These are phyloP conservation scores for Ophiosphaerella herpotricha DNA, from an alignment of 2,329 filamentous ascomycete genomes.

Conservation along the genomic window DNA sequence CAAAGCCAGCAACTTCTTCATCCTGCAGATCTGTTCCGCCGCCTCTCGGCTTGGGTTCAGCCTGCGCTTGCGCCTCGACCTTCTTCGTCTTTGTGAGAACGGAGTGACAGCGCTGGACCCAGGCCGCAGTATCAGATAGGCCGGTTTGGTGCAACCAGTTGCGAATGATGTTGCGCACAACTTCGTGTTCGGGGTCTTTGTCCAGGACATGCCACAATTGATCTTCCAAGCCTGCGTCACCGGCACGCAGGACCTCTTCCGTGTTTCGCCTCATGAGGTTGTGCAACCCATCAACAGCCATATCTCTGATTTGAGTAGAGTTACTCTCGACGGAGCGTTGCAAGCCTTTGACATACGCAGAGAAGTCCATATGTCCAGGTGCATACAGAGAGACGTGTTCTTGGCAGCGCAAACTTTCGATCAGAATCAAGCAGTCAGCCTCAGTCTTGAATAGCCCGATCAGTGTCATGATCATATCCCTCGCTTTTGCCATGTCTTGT, in stretches of 20 bases:
- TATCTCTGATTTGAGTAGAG: slow-evolving; percentile 71
- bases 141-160: slow-evolving; percentile 95
- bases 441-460: slow-evolving; percentile 82
- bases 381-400: slow-evolving; percentile 94
- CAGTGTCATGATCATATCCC: slow-evolving; percentile 87
- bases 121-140: slow-evolving; percentile 75
- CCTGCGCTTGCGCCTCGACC: slow-evolving; percentile 62
- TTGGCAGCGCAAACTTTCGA: slow-evolving; percentile 78
- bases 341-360: slow-evolving; percentile 78
- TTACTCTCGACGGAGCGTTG: slow-evolving; percentile 77
- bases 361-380: slow-evolving; percentile 82
- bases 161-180: slow-evolving; percentile 82
- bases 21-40: slow-evolving; percentile 81
- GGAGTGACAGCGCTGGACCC: slow-evolving; percentile 86
- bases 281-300: slow-evolving; percentile 85
- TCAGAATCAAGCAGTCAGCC: slow-evolving; percentile 69
- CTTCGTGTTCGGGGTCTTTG: slow-evolving; percentile 72
- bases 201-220: slow-evolving; percentile 91
- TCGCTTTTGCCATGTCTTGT: slow-evolving; percentile 88
- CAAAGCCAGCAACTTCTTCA: slow-evolving; percentile 96
- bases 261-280: slow-evolving; percentile 95
- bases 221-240: slow-evolving; percentile 80
- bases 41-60: slow-evolving; percentile 54
- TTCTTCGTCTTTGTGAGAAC: slow-evolving; percentile 86
- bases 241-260: slow-evolving; percentile 76